Conservation (phyloP, 2,329 filamentous ascomycete species). For the Sclerotiophoma versabilis region DNA sequence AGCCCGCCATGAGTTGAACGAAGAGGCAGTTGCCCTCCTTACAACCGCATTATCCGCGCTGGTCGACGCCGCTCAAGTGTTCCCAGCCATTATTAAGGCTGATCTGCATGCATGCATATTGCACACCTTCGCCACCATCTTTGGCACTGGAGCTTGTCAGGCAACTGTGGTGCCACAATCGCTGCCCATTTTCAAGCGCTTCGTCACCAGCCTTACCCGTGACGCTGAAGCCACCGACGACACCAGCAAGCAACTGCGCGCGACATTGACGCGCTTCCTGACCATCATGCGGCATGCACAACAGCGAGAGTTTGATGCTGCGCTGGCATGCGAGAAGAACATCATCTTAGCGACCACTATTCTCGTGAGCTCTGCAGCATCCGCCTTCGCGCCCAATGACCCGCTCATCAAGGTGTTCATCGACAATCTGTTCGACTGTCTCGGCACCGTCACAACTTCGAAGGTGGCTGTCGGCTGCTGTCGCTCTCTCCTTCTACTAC, state of each 20-base stretch:
- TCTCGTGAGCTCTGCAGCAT: slow-evolving; percentile 80
- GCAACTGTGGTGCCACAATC: slow-evolving; percentile 87
- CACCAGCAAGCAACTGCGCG: slow-evolving; percentile 75
- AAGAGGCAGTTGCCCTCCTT: slow-evolving; percentile 84
- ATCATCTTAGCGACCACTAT: slow-evolving; percentile 87
- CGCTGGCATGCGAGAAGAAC: slow-evolving; percentile 90
- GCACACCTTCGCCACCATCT: slow-evolving; percentile 93
- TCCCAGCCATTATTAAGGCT: slow-evolving; percentile 94
- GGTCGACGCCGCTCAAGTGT: slow-evolving; percentile 93
- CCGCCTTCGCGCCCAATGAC: slow-evolving; percentile 76
- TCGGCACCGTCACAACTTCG: slow-evolving; percentile 80
- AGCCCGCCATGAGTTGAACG: slow-evolving; percentile 79
- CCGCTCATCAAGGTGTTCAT: slow-evolving; percentile 77
- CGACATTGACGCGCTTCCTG: slow-evolving; percentile 82
- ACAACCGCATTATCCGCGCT: slow-evolving; percentile 83
- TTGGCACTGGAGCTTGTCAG: slow-evolving; percentile 87
- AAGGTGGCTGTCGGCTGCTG: slow-evolving; percentile 92
- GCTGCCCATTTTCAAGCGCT: slow-evolving; percentile 89
- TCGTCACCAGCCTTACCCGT: slow-evolving; percentile 75
- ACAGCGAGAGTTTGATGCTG: slow-evolving; percentile 76
- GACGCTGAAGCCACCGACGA: slow-evolving; percentile 53
- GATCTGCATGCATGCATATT: slow-evolving; percentile 96
- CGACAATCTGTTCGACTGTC: slow-evolving; percentile 82
- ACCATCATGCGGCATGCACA: slow-evolving; percentile 79
- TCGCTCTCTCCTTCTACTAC: slow-evolving; percentile 78